Percentiles rank a stretch among this genome's conserved stretches.
These are phyloP conservation scores for Aspergillus caelatus DNA, from an alignment of 2,329 filamentous ascomycete species.

Conservation along the genomic window DNA sequence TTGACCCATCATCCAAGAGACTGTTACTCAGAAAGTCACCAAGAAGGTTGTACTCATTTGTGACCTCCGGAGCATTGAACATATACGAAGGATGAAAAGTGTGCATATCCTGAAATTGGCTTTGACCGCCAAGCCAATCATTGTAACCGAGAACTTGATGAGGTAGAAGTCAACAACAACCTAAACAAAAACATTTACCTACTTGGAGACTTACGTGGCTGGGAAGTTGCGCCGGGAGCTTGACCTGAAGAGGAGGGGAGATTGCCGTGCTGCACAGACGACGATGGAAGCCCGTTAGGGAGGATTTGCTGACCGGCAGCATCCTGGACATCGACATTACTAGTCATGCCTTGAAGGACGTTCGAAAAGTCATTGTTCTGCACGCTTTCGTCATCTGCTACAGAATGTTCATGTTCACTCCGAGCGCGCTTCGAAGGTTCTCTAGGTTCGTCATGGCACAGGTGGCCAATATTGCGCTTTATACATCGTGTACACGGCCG, in stretches of 20 bases:
- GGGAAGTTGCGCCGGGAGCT: constrained; percentile 65
- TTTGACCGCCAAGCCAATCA: constrained; percentile 77
- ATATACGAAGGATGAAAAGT: constrained; percentile 92
- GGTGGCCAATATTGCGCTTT: constrained; percentile 96
- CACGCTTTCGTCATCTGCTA: constrained; percentile 62
- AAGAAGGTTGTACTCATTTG: constrained; percentile 93
- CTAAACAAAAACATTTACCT: constrained; percentile 9
- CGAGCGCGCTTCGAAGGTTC: constrained; percentile 84
- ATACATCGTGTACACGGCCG: constrained; percentile 96
- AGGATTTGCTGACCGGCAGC: constrained; percentile 51
- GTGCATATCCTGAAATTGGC: constrained; percentile 91
- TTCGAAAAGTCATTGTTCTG: constrained; percentile 48
- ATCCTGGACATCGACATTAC: constrained; percentile 60
- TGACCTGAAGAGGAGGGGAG: constrained; percentile 69
- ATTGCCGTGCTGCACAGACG: constrained; percentile 60
- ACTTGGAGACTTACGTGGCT: constrained; percentile 67
- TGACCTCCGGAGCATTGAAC: constrained; percentile 91
- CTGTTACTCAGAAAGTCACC: constrained; percentile 96
- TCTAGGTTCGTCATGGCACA: constrained; percentile 96
- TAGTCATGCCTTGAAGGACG: constrained; percentile 52
- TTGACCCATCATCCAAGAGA: constrained; percentile 78
- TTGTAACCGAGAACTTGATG: constrained; percentile 75
- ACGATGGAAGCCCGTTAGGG: constrained; percentile 53
- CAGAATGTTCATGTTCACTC: constrained; percentile 59
- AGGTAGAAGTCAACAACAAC: constrained; percentile 28